phyloP scores from a whole-genome alignment of 2,329 filamentous ascomycete species.

The Alternaria novae-zelandiae region DNA sequence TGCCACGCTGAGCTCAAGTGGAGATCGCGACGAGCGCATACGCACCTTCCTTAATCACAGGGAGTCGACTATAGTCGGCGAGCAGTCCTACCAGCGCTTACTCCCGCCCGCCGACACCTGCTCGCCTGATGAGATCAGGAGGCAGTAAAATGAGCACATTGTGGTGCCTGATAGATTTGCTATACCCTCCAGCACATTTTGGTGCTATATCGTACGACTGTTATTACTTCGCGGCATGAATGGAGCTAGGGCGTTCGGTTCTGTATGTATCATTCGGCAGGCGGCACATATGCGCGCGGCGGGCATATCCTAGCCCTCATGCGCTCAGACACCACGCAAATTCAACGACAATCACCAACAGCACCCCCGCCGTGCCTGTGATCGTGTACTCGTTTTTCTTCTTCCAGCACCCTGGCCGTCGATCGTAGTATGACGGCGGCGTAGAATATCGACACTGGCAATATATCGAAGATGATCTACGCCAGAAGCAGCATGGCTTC shows the following conservation, averaged over 20 bases:
- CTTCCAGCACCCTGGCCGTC: neutral
- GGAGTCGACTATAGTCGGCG: slow-evolving; percentile 48
- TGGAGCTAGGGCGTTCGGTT: slow-evolving; percentile 26
- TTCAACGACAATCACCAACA: slow-evolving; percentile 21
- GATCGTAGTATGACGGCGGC: neutral
- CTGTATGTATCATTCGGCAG: slow-evolving; percentile 28
- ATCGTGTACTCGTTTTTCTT: neutral
- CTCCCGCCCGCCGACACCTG: slow-evolving; percentile 56
- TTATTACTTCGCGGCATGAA: slow-evolving; percentile 9
- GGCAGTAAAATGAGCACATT: slow-evolving; percentile 28
- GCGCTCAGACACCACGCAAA: slow-evolving; percentile 32
- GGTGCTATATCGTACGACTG: slow-evolving; percentile 12
- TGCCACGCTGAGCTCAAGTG: slow-evolving; percentile 54
- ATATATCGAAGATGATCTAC: slow-evolving; percentile 2
- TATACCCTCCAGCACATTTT: slow-evolving; percentile 16
- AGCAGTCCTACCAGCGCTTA: slow-evolving; percentile 55
- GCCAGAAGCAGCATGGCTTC: slow-evolving; percentile 6
- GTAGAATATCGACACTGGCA: neutral
- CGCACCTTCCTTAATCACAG: slow-evolving; percentile 72
- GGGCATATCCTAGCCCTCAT: slow-evolving; percentile 23
- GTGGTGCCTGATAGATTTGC: slow-evolving; percentile 9
- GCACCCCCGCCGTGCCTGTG: neutral
- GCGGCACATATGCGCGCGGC: slow-evolving; percentile 18
- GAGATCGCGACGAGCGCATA: slow-evolving; percentile 64
- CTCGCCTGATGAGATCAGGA: slow-evolving; percentile 50